phyloP scores from a whole-genome alignment of 176 grass and related monocot species.

The Areca catechu region DNA sequence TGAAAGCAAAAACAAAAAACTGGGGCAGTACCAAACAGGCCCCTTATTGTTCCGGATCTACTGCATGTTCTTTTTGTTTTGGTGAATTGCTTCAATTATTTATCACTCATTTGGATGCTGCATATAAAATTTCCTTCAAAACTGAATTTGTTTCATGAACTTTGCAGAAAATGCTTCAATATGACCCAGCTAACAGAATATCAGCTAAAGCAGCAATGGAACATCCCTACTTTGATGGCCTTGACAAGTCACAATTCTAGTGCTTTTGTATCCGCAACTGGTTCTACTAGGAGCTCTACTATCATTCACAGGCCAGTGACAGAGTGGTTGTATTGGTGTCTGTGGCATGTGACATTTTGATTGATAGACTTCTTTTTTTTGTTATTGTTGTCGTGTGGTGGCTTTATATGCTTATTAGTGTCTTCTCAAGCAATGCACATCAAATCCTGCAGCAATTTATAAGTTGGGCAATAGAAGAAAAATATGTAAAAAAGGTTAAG shows the following conservation, averaged over 20 bases:
- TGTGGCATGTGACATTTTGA: no score
- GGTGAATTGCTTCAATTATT: not conserved
- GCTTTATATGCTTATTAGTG: no score
- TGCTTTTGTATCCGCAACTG: not conserved
- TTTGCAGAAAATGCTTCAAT: conserved; percentile 81
- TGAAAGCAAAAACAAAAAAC: no score
- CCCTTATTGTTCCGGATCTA: not conserved
- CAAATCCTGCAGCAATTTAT: no score
- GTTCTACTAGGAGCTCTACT: not conserved
- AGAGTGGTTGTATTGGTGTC: no score
- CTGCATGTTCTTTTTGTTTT: not conserved
- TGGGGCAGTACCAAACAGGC: no score
- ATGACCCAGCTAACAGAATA: conserved; percentile 61
- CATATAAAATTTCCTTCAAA: not conserved
- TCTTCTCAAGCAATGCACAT: no score
- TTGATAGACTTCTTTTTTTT: no score
- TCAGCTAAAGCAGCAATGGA: conserved; percentile 70
- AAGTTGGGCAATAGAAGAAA: no score
- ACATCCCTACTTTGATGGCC: conserved; percentile 77
- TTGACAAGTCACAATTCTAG: conserved; percentile 93
- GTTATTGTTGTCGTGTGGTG: no score
- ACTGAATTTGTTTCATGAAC: not conserved
- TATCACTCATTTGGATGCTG: no score
- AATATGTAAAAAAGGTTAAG: no score
- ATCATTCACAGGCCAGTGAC: not conserved